Base-by-base conservation (phyloP, 805 yeast species). In the Pichia kluyveri region DNA sequence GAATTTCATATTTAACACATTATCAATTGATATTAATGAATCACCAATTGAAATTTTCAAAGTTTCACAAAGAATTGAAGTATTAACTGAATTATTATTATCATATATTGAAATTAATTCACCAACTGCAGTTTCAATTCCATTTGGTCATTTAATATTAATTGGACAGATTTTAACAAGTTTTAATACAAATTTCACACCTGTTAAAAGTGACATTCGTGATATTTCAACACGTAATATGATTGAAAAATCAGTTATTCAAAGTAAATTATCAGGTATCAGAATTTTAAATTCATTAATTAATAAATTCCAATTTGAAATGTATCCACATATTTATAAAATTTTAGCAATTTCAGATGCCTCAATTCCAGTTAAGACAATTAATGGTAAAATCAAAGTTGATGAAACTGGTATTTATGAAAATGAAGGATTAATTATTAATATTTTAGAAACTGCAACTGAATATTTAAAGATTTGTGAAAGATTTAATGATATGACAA, bases 191-290 rank as follows among this genome's bases (percentile, higher is more conserved):
- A 76, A 71, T 46, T 79, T 77, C 51, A 63, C 80, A 37, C 71
- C 80, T 2, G 70, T 82, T 58, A 77, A 75, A 54, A 70, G 74
- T 43, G 87, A 82, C 51, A 72, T 83, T 49, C 70, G 83, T 51
- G 83, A 82, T 56, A 68, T 66, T 9, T 65, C 69, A 10, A 63
- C 80, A 40, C 76, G 72, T 48, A 60, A 66, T 12, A 59, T 71
- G 23, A 69, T 84, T 17, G 57, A 61, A 15, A 60, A 67, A 3
- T 68, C 82, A 15, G 60, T 81, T 32, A 56, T 64, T 9, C 65
- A 67, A 23, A 61, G 75, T 42, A 82, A 81, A 56, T 54, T 59
- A 19, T 56, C 66, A 39, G 78, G 83, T 42, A 56, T 80, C 15
- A 48, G 55, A 11, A 55, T 81, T 18, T 60, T 82, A 57, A 57